Evolutionary conservation across 495 filamentous ascomycete genomes (phyloP).

Genomic region (Hypoxylon perforatum): DNA sequence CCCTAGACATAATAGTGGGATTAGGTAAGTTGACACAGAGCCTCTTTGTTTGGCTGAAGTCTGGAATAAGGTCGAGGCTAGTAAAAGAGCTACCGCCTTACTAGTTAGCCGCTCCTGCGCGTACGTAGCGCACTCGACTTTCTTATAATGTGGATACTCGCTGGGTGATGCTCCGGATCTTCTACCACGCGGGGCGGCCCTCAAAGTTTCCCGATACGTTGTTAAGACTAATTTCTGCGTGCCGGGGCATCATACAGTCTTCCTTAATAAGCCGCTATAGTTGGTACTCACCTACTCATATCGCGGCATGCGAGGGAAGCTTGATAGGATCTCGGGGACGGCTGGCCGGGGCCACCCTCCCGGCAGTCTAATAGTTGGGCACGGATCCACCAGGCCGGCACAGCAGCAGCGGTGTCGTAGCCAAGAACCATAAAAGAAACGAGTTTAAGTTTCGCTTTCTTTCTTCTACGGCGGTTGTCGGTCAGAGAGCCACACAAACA

Average conservation of each 20-base stretch:
- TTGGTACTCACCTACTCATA: constrained; percentile 1
- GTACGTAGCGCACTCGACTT: neutral
- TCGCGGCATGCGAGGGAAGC: constrained; percentile 5
- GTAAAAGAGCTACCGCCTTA: constrained; percentile 3
- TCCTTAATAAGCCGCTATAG: neutral
- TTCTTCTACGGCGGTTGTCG: constrained; percentile 39
- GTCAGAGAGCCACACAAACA: constrained; percentile 3
- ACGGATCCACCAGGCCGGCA: constrained; percentile 1
- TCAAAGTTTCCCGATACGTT: neutral
- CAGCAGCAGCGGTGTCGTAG: constrained; percentile 22
- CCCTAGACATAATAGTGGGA: neutral
- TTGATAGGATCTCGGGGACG: constrained; percentile 38
- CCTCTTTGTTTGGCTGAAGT: constrained; percentile 27
- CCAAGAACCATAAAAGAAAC: constrained; percentile 24
- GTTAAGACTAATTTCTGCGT: neutral
- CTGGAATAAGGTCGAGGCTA: constrained; percentile 19
- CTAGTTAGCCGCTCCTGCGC: constrained; percentile 7
- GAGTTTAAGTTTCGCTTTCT: constrained; percentile 9
- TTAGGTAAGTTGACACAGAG: constrained; percentile 30
- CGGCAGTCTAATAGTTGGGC: constrained; percentile 26
- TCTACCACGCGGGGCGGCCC: neutral
- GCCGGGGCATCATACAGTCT: neutral
- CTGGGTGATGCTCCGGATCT: neutral
- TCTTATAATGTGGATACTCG: constrained; percentile 21
- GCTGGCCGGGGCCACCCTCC: constrained; percentile 22